Evolutionary conservation across 805 yeast genomes (phyloP), one percentile per base, ranked within the genome.

Genomic region (Nadsonia fulvescens): DNA sequence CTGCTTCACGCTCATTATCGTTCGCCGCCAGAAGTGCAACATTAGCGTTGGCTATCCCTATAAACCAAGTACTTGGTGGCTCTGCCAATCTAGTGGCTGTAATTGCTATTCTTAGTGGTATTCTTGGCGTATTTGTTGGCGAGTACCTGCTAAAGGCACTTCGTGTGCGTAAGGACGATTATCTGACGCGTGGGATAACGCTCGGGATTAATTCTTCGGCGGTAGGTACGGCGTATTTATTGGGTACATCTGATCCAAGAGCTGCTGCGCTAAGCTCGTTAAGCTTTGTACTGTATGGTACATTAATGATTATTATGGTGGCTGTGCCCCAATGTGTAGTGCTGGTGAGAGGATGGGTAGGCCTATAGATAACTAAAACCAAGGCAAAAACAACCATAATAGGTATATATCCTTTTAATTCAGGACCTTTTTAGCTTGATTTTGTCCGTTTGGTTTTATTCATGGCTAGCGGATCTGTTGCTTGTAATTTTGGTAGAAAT

Each of bases 131-230:
- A 0, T 46, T 77, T 20, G 51, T 68, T 15, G 75, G 74, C 5
- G 78, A 72, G 25, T 58, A 63, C 32, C 46, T 63, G 29, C 46
- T 52, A 16, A 44, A 47, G 26, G 35, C 54, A 12, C 42, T 74
- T 15, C 42, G 71, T 19, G 56, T 77, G 5, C 56, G 66, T 5
- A 57, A 60, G 15, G 62, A 64, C 37, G 89, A 77, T 43, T 76
- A 63, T 41, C 70, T 77, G 5, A 70, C 81, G 0, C 49, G 82
- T 34, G 92, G 91, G 3, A 66, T 76, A 11, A 69, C 81, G 1
- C 49, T 75, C 25, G 92, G 91, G 4, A 61, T 73, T 26, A 73
- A 72, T 40, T 74, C 83, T 41, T 79, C 83, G 6, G 91, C 92
- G 1, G 73, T 77, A 26, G 78, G 82, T 4, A 74, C 91, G 3